Evolutionary conservation across 2,329 filamentous ascomycete species (phyloP).

Genomic region (Xylaria digitata): DNA sequence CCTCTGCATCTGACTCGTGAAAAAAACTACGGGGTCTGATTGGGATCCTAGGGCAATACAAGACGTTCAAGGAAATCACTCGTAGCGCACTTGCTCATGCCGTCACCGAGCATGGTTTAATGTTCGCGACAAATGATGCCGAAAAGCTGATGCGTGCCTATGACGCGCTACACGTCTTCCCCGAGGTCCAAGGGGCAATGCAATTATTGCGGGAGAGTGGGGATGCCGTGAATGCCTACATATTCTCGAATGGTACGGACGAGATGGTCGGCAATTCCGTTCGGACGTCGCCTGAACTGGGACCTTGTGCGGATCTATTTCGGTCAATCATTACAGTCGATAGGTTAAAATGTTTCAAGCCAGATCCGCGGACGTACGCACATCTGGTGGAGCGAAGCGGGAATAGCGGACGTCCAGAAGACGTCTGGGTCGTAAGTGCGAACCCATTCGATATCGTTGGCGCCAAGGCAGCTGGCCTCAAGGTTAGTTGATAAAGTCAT

Average conservation of each 20-base stretch:
- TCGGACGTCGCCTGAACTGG: constrained; percentile 65
- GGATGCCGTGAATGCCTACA: constrained; percentile 61
- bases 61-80: constrained; percentile 72
- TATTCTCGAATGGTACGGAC: constrained; percentile 78
- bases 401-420: constrained; percentile 56
- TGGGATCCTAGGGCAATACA: constrained; percentile 63
- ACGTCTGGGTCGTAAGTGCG: constrained; percentile 75
- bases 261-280: constrained; percentile 72
- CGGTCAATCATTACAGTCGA: constrained; percentile 71
- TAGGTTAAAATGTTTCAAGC: constrained; percentile 71
- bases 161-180: constrained; percentile 71
- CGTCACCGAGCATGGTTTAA: constrained; percentile 65
- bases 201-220: constrained; percentile 55
- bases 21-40: constrained; percentile 22
- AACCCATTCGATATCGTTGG: constrained; percentile 81
- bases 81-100: constrained; percentile 71
- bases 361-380: constrained; percentile 69
- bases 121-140: constrained; percentile 58
- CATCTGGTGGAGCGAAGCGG: constrained; percentile 65
- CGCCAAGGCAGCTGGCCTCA: constrained; percentile 69
- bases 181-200: constrained; percentile 69
- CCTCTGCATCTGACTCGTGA: constrained; percentile 9
- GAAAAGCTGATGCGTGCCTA: constrained; percentile 71
- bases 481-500: too few relatives aligned
- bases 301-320: constrained; percentile 60